These are phyloP conservation scores for Coemansia aciculifera DNA, from an alignment of 192 early-diverging fungal species.

Conservation along the genomic window DNA sequence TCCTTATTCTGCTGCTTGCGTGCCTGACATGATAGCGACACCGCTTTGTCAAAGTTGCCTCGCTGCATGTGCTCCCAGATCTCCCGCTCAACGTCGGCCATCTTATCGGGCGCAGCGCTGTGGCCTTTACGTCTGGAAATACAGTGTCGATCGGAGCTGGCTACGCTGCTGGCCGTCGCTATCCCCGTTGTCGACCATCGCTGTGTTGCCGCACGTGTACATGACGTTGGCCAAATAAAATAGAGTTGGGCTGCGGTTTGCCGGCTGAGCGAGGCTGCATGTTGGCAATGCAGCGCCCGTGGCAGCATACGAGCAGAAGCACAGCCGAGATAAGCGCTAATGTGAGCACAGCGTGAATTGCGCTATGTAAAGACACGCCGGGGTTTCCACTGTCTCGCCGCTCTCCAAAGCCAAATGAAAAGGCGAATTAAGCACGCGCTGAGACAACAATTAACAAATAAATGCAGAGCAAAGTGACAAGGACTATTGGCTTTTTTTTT, in stretches of 20 bases:
- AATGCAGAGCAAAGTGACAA: not conserved
- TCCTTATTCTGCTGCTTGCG: not conserved
- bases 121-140: not conserved
- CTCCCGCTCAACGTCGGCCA: not conserved
- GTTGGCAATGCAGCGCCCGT: conserved; percentile 22
- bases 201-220: not conserved
- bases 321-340: not conserved
- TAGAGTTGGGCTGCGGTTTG: not conserved
- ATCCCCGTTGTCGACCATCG: conserved; percentile 3
- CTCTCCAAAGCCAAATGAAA: not conserved
- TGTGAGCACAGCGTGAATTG: not conserved
- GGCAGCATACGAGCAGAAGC: conserved; percentile 10
- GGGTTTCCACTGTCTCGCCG: not conserved
- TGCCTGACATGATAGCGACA: conserved; percentile 6
- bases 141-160: not conserved
- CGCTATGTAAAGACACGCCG: not conserved
- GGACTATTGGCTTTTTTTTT: not conserved
- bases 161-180: not conserved
- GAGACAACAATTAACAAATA: not conserved
- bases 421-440: not conserved
- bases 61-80: conserved; percentile 19
- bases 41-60: conserved; percentile 8
- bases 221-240: not conserved
- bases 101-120: not conserved
- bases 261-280: conserved; percentile 9